These are phyloP conservation scores for Wickerhamiella azyma DNA, from an alignment of 805 yeast genomes.

Conservation along the genomic window DNA sequence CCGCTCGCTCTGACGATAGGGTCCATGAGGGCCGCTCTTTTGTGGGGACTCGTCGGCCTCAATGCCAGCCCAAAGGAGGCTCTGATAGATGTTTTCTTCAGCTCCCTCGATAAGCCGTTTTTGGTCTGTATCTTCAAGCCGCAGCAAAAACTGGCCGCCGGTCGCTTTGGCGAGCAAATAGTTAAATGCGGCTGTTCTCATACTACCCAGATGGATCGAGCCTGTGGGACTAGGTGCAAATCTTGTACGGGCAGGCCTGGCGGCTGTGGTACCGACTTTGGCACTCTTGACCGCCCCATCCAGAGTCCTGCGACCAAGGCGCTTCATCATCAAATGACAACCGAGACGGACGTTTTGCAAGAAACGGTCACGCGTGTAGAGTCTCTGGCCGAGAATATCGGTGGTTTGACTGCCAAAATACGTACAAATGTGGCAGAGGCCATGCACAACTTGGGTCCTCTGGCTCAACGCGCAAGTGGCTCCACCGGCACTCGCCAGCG, in stretches of 20 bases:
- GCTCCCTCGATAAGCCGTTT: constrained; percentile 69
- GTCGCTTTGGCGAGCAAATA: constrained; percentile 68
- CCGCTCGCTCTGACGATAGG: constrained; percentile 79
- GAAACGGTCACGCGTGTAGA: constrained; percentile 53
- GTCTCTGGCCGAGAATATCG: constrained; percentile 40
- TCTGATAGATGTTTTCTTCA: constrained; percentile 61
- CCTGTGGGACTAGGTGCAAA: constrained; percentile 99
- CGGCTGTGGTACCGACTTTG: background rate
- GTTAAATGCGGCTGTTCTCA: constrained; percentile 87
- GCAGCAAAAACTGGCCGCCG: constrained; percentile 62
- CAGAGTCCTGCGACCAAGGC: background rate
- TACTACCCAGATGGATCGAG: constrained; percentile 78
- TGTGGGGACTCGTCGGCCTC: constrained; percentile 72
- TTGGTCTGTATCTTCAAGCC: constrained; percentile 91
- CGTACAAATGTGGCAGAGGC: constrained; percentile 39
- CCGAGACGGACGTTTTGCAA: constrained; percentile 64
- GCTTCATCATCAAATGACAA: constrained; percentile 4
- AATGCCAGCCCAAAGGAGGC: constrained; percentile 66
- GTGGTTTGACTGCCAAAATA: constrained; percentile 42
- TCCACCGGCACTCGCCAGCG: background rate
- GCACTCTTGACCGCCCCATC: background rate
- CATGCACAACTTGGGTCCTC: constrained; percentile 54
- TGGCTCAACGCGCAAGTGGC: constrained; percentile 49
- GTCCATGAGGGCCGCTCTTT: constrained; percentile 45
- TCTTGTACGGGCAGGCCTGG: constrained; percentile 41